Conservation (phyloP, 805 yeast genomes). For the Jamesozyma gamospora region DNA sequence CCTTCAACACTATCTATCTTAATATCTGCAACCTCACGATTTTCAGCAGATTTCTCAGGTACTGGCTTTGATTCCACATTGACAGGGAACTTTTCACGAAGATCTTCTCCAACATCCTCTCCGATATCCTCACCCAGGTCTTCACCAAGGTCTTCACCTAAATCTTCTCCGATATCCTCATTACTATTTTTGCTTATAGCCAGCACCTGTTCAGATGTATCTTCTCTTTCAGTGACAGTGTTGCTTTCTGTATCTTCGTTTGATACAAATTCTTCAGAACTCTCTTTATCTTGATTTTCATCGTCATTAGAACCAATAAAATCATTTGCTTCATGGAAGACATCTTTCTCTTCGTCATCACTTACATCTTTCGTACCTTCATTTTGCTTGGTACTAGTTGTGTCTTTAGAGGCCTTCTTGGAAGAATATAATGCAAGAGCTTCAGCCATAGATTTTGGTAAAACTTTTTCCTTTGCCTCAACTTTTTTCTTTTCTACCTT, state of each 20-base stretch:
- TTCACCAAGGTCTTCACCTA: slow-evolving; percentile 4
- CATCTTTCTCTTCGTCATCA: slow-evolving; percentile 8
- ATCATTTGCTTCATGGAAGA: slow-evolving; percentile 18
- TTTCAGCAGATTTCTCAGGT: not conserved
- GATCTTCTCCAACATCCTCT: slow-evolving; percentile 29
- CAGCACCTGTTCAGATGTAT: too few species aligned
- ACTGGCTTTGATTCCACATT: not conserved
- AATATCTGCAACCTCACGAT: not conserved
- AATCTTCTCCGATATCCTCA: not conserved
- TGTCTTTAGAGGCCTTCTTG: not conserved
- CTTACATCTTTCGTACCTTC: not conserved
- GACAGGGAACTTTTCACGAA: slow-evolving; percentile 13
- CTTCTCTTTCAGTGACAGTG: not conserved
- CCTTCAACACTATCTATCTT: slow-evolving; percentile 27
- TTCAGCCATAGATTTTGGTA: slow-evolving; percentile 43
- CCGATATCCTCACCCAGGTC: slow-evolving; percentile 18
- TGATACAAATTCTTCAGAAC: not conserved
- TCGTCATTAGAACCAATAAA: slow-evolving; percentile 1
- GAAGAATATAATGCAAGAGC: slow-evolving; percentile 32
- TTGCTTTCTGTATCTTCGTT: not conserved
- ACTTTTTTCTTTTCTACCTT: not conserved
- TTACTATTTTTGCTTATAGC: not conserved
- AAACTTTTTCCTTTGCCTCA: slow-evolving; percentile 43
- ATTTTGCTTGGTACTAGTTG: not conserved
- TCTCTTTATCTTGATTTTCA: not conserved